Evolutionary conservation across 176 grass and related monocot genomes (phyloP), one percentile per base, ranked within the genome.

Genomic region (Melocanna baccifera): DNA sequence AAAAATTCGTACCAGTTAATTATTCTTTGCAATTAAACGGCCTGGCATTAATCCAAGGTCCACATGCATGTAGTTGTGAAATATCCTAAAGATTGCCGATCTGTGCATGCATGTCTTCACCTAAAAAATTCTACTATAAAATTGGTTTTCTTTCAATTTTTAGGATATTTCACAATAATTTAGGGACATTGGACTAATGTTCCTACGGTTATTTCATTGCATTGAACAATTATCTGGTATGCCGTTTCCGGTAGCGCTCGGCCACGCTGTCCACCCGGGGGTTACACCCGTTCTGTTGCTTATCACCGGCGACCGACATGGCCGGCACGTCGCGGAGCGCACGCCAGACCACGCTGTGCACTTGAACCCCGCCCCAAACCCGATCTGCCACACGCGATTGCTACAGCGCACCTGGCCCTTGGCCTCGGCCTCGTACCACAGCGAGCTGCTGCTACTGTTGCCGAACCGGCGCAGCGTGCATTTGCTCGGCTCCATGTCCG

Each of bases 261-360:
- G n/a, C n/a, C n/a, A 59, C n/a, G 56, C 22, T 59, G n/a, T 23
- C 56, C 56, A 59, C 22, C 56, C 56, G 23, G 8, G 56, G 56
- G 9, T 59, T 59, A 12, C 56, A 59, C 0, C 56, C 9, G 56
- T 25, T 10, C 20, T 12, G 56, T 1, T 23, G 53, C 53, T n/a
- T 9, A 22, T 56, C 56, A 1, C 20, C 56, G 56, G 55, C 34
- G 4, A 36, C 34, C 12, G 29, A 73, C 47, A 82, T 39, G 39
- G 89, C 52, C 69, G 89, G 84, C 52, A 94, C 86, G 81, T 91
- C 89, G 36, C 78, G 63, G 34, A 91, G 85, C 9, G 92, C 92
- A 9, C 30, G 69, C 95, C 95, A 98, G 0, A 98, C 95, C n/a
- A 87, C 85, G 50, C 87, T 93, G 82, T 97, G 87, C 94, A 97